Percentiles rank a stretch among this genome's conserved stretches.
phyloP scores from a whole-genome alignment of 1,284 basidiomycete species.

The Leccinum holopus region DNA sequence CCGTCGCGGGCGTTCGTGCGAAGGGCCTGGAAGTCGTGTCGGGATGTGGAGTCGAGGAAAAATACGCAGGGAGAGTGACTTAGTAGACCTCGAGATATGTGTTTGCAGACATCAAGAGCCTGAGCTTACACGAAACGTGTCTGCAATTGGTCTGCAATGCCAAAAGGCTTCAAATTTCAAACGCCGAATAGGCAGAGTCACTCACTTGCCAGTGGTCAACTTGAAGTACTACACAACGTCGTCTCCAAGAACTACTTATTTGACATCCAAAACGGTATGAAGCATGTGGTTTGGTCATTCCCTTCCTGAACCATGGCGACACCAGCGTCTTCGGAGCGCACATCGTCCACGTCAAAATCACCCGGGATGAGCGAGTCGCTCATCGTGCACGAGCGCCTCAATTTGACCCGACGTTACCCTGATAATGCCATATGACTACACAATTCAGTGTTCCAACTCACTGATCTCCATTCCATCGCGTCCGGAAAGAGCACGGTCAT shows the following conservation, averaged over 20 bases:
- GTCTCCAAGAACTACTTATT: slow-evolving; percentile 53
- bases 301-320: slow-evolving; percentile 51
- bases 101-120: no score
- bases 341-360: slow-evolving; percentile 88
- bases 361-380: slow-evolving; percentile 74
- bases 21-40: no score
- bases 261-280: no score
- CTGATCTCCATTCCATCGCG: slow-evolving; percentile 51
- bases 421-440: slow-evolving; percentile 53
- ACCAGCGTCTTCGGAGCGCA: slow-evolving; percentile 88
- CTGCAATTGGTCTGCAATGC: no score
- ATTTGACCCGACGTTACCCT: slow-evolving; percentile 32
- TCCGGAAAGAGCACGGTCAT: slow-evolving; percentile 63
- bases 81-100: no score
- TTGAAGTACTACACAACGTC: slow-evolving; percentile 30
- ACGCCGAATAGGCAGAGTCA: no score
- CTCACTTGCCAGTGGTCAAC: no score
- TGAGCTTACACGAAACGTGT: no score
- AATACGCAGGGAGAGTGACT: no score
- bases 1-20: slow-evolving; percentile 15
- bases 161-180: no score
- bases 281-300: no score
- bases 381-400: neutral
- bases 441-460: slow-evolving; percentile 54
- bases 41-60: neutral